Evolutionary conservation across 495 filamentous ascomycete species (phyloP).

Genomic region (Evernia prunastri): DNA sequence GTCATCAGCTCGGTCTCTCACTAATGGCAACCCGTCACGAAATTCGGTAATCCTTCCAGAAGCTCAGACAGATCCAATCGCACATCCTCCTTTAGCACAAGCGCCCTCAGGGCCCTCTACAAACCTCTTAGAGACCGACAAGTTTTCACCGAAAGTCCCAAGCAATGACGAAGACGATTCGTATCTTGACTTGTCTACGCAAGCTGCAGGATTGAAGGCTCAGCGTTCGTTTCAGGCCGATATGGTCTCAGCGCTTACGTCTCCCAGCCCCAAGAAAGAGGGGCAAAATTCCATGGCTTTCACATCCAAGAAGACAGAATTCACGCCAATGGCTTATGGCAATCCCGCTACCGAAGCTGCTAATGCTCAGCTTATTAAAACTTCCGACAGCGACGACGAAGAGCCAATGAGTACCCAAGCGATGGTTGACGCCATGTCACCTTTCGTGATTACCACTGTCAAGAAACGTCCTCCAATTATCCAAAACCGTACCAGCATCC

Average conservation of each 20-base stretch:
- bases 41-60: slow-evolving; percentile 19
- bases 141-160: slow-evolving; percentile 11
- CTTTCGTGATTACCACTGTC: slow-evolving; percentile 42
- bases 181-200: slow-evolving; percentile 43
- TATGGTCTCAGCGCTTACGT: slow-evolving; percentile 24
- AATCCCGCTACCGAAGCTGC: not conserved
- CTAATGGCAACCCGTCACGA: slow-evolving; percentile 9
- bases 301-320: not conserved
- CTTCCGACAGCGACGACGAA: slow-evolving; percentile 19
- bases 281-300: not conserved
- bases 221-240: slow-evolving; percentile 45
- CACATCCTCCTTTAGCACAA: slow-evolving; percentile 1
- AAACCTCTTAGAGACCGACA: slow-evolving; percentile 25
- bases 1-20: slow-evolving; percentile 7
- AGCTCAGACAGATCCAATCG: slow-evolving; percentile 22
- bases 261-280: not conserved
- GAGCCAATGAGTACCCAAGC: slow-evolving; percentile 42
- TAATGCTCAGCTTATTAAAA: slow-evolving; percentile 2
- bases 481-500: slow-evolving; percentile 18
- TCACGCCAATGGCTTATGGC: not conserved
- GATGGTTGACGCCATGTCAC: slow-evolving; percentile 45
- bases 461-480: slow-evolving; percentile 31
- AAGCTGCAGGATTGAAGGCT: slow-evolving; percentile 43
- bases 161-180: slow-evolving; percentile 26
- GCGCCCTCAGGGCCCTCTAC: slow-evolving; percentile 23